Evolutionary conservation across 78 protist species (phyloP).

Genomic region (Planoprotostelium fungivorum): DNA sequence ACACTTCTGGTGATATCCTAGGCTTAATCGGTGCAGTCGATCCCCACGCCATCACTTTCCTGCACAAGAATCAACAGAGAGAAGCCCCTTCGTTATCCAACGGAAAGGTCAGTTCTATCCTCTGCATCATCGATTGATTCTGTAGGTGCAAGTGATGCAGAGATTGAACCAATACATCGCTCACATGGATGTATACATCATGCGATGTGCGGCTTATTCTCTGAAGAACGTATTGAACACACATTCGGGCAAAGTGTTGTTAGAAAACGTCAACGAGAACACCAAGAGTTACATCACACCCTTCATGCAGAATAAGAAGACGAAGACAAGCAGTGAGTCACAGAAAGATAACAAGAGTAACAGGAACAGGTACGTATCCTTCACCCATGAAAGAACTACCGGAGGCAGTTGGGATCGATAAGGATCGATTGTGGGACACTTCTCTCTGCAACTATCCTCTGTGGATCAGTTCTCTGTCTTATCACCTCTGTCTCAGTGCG

Average conservation of each 20-base stretch:
- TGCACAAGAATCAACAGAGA: background rate
- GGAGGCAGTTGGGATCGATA: background rate
- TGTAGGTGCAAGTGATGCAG: constrained; percentile 1
- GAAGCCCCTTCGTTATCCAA: no score
- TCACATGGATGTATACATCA: background rate
- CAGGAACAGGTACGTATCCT: no score
- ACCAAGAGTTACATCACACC: background rate
- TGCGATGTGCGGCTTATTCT: background rate
- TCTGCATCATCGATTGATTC: no score
- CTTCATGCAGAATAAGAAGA: background rate
- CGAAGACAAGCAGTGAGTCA: no score
- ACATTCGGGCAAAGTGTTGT: background rate
- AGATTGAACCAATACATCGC: background rate
- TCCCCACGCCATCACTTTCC: background rate
- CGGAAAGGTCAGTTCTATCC: no score
- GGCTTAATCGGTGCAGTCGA: background rate
- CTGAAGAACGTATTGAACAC: background rate
- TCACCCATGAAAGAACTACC: background rate
- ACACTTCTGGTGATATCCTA: background rate
- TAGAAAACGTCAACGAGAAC: background rate
- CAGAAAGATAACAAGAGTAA: no score
- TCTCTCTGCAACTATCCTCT: background rate
- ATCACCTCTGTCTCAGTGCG: background rate
- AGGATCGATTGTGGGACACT: background rate
- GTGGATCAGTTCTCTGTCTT: background rate